phyloP scores from a whole-genome alignment of 495 filamentous ascomycete genomes.

The Aspergillus ellipticus region DNA sequence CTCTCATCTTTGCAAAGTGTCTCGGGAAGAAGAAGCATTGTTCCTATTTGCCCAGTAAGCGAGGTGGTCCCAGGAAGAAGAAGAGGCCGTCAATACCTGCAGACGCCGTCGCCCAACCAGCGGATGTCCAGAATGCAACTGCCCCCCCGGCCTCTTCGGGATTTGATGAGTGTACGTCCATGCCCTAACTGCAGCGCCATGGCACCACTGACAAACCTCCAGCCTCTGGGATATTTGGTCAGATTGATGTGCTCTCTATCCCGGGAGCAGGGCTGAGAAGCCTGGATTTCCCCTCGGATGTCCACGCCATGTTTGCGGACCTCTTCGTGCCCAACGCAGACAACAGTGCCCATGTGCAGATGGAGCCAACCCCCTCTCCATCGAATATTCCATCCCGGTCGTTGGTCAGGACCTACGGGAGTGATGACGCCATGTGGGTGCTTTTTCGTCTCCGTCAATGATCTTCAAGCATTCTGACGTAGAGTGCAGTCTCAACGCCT shows the following conservation, averaged over 20 bases:
- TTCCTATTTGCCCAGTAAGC: constrained; percentile 54
- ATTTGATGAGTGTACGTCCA: constrained; percentile 36
- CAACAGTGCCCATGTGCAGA: constrained; percentile 23
- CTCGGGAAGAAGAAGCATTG: constrained; percentile 49
- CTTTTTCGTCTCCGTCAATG: not conserved
- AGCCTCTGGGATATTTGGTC: constrained; percentile 37
- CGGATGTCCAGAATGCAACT: constrained; percentile 20
- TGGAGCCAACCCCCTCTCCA: constrained; percentile 33
- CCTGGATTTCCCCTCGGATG: constrained; percentile 37
- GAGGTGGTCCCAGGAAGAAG: constrained; percentile 52
- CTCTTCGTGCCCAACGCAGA: constrained; percentile 29
- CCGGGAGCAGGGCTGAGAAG: constrained; percentile 42
- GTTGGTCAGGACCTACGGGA: constrained; percentile 39
- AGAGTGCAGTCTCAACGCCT: constrained; percentile 49
- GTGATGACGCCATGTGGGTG: constrained; percentile 43
- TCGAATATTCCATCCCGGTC: constrained; percentile 23
- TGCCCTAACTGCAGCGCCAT: not conserved
- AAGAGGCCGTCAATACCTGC: constrained; percentile 29
- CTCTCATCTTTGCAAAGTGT: constrained; percentile 35
- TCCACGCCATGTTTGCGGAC: constrained; percentile 36
- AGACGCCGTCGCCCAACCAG: constrained; percentile 20
- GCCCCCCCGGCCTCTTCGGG: constrained; percentile 20
- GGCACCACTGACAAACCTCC: constrained; percentile 12
- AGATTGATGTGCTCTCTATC: constrained; percentile 43
- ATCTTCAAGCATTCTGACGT: constrained; percentile 18